Conservation (phyloP, 2,329 filamentous ascomycete genomes). For the Fusarium citri region DNA sequence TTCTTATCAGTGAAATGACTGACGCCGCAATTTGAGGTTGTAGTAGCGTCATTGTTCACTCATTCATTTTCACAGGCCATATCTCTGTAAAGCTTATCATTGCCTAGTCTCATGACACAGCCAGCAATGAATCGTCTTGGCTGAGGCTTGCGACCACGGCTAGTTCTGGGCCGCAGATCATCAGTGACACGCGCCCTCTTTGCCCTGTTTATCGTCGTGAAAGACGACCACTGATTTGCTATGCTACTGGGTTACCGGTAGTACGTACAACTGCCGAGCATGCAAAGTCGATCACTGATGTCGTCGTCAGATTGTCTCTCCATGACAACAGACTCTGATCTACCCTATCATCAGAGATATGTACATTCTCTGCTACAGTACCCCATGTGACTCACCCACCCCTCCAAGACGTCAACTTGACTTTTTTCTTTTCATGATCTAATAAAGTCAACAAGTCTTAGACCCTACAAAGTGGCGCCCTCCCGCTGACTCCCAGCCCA, state of each 20-base stretch:
- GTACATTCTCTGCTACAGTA: too few relatives aligned
- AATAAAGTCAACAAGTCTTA: background rate
- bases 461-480: conserved; percentile 24
- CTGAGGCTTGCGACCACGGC: background rate
- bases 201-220: background rate
- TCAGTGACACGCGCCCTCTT: conserved; percentile 6
- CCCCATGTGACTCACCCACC: conserved; percentile 34
- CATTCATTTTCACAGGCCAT: background rate
- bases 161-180: conserved; percentile 15
- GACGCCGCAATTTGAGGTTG: background rate
- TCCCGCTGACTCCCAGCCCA: conserved; percentile 27
- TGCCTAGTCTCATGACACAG: conserved; percentile 18
- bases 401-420: background rate
- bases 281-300: conserved; percentile 18
- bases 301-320: conserved; percentile 2
- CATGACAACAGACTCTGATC: background rate
- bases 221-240: background rate
- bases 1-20: background rate
- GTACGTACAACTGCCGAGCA: conserved; percentile 29
- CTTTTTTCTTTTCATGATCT: background rate
- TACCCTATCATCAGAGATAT: background rate
- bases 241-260: background rate
- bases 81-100: conserved; percentile 27
- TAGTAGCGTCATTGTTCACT: conserved; percentile 22
- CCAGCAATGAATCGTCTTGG: background rate